These are phyloP conservation scores for Starmera dryadoides DNA, from an alignment of 805 yeast species.

Conservation along the genomic window DNA sequence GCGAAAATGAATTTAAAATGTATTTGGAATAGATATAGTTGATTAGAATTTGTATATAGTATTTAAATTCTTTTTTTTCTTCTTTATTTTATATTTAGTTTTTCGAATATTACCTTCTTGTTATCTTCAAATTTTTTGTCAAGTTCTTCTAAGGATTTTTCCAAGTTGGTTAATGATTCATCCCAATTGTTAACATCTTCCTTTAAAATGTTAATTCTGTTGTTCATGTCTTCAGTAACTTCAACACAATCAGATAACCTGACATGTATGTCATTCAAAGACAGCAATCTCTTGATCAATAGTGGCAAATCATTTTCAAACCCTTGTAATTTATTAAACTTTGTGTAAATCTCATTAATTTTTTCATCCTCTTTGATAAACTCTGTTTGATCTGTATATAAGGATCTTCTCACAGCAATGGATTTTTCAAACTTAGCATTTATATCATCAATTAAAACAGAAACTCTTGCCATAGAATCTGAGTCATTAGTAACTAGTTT, in stretches of 20 bases:
- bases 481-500: slow-evolving; percentile 20
- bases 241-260: slow-evolving; percentile 10
- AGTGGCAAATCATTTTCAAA: slow-evolving; percentile 19
- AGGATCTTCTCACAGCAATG: slow-evolving; percentile 15
- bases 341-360: slow-evolving; percentile 18
- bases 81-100: background rate
- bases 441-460: slow-evolving; percentile 15
- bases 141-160: slow-evolving; percentile 14
- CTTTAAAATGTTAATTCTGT: slow-evolving; percentile 11
- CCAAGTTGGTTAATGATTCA: slow-evolving; percentile 12
- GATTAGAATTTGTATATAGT: background rate
- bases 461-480: slow-evolving; percentile 13
- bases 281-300: slow-evolving; percentile 18
- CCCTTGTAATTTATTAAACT: slow-evolving; percentile 9
- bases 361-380: slow-evolving; percentile 16
- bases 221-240: slow-evolving; percentile 14
- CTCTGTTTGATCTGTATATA: slow-evolving; percentile 10
- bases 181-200: slow-evolving; percentile 23
- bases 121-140: slow-evolving; percentile 11
- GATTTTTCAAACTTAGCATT: slow-evolving; percentile 21
- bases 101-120: slow-evolving; percentile 2
- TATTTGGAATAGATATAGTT: no score
- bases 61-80: no score
- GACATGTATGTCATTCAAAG: slow-evolving; percentile 18
- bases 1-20: background rate